phyloP scores from a whole-genome alignment of 345 rosid species.

The thale cress (Arabidopsis thaliana) region DNA sequence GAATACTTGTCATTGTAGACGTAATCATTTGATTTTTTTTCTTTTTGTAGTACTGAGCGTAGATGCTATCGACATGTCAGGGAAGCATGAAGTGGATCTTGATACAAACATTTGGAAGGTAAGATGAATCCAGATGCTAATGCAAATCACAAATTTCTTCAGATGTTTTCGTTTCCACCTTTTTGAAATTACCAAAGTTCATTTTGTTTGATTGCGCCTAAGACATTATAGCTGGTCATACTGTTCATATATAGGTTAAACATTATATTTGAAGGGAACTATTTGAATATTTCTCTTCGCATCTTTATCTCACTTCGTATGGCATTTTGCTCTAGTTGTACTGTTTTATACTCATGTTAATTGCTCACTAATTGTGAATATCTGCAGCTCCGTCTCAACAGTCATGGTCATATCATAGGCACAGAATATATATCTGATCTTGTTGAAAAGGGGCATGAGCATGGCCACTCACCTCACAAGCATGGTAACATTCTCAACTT shows the following conservation, averaged over 20 bases:
- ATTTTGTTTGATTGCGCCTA: neutral
- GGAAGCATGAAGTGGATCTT: slow-evolving; percentile 99
- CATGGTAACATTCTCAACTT: slow-evolving; percentile 65
- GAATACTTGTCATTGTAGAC: neutral
- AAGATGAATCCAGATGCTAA: slow-evolving; percentile 37
- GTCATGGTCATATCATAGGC: slow-evolving; percentile 85
- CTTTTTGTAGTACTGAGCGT: slow-evolving; percentile 76
- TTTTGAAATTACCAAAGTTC: neutral
- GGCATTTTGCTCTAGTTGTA: slow-evolving; percentile 12
- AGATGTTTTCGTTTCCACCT: slow-evolving; percentile 17
- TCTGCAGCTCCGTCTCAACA: slow-evolving; percentile 92
- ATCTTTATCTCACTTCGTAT: neutral
- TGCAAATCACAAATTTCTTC: slow-evolving; percentile 18
- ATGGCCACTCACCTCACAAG: slow-evolving; percentile 56
- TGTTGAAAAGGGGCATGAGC: slow-evolving; percentile 85
- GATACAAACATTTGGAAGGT: slow-evolving; percentile 99
- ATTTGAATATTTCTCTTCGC: slow-evolving; percentile 8
- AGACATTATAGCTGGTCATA: neutral
- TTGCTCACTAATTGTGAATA: slow-evolving; percentile 41
- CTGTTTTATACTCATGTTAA: slow-evolving; percentile 11
- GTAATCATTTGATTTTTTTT: slow-evolving; percentile 22
- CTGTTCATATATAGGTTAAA: neutral
- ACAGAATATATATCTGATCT: slow-evolving; percentile 93
- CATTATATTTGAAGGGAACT: neutral
- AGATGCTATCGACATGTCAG: slow-evolving; percentile 99